A percentile compares a stretch with the other conserved stretches of the same genome.
phyloP scores from a whole-genome alignment of 306 rosid species.

The Pyrus communis region DNA sequence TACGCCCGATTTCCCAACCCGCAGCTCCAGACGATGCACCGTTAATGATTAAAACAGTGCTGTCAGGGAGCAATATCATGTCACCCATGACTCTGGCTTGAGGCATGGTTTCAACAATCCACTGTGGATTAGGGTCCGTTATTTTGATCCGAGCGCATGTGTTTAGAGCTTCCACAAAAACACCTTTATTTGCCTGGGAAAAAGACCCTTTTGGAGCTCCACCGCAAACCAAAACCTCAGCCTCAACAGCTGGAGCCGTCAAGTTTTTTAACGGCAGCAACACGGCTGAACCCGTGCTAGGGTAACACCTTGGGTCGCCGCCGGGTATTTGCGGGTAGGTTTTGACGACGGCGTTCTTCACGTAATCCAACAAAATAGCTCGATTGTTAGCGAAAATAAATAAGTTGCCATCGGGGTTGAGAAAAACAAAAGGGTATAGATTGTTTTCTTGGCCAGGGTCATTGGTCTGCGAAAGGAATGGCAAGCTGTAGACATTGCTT shows the following conservation, averaged over 20 bases:
- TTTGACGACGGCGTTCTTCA: slow-evolving; percentile 22
- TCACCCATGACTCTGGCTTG: slow-evolving; percentile 50
- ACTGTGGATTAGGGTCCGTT: slow-evolving; percentile 48
- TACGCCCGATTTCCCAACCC: slow-evolving; percentile 44
- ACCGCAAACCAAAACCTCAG: slow-evolving; percentile 68
- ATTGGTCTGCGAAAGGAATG: slow-evolving; percentile 34
- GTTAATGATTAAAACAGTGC: slow-evolving; percentile 52
- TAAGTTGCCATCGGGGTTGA: slow-evolving; percentile 49
- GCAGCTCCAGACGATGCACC: slow-evolving; percentile 46
- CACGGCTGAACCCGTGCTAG: slow-evolving; percentile 70
- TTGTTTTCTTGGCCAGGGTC: slow-evolving; percentile 38
- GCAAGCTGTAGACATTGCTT: neutral
- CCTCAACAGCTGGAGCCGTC: slow-evolving; percentile 2
- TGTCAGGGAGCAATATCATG: slow-evolving; percentile 57
- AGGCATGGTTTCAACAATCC: slow-evolving; percentile 65
- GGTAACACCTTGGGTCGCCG: slow-evolving; percentile 57
- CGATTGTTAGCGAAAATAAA: slow-evolving; percentile 58
- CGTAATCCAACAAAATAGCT: slow-evolving; percentile 43
- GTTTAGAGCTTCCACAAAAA: slow-evolving; percentile 28
- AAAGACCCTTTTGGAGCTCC: slow-evolving; percentile 57
- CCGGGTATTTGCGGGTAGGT: slow-evolving; percentile 46
- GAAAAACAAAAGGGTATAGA: slow-evolving; percentile 58
- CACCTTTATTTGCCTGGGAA: neutral
- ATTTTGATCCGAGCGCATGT: slow-evolving; percentile 49
- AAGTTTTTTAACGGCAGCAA: slow-evolving; percentile 43